A percentile compares a stretch with the other conserved stretches of the same genome.
Conservation (phyloP, 2,329 filamentous ascomycete species). For the Aspergillus fijiensis region DNA sequence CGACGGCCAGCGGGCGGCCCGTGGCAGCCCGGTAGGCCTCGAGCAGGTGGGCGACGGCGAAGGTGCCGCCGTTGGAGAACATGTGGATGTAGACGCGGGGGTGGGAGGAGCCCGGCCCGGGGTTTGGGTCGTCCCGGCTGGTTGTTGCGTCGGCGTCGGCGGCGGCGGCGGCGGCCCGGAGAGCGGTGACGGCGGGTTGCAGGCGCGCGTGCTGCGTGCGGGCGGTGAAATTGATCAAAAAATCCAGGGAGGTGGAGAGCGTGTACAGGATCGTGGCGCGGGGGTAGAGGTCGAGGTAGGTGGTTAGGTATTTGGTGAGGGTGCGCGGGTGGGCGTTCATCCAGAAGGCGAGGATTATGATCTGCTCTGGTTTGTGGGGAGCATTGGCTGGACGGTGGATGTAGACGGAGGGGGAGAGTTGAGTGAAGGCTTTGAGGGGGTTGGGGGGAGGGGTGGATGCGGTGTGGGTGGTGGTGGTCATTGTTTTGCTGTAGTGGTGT, state of each 20-base stretch:
- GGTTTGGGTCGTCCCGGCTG: no score
- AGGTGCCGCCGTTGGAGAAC: conserved; percentile 53
- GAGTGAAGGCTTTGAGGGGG: neutral
- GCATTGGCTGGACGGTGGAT: neutral
- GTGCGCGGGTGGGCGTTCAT: conserved; percentile 48
- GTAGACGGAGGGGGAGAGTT: conserved; percentile 3
- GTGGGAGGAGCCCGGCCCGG: neutral
- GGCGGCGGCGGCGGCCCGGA: conserved; percentile 26
- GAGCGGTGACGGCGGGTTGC: conserved; percentile 36
- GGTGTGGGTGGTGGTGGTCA: neutral
- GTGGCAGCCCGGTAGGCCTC: conserved; percentile 37
- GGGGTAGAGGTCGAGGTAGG: conserved; percentile 47
- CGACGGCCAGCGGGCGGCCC: conserved; percentile 38
- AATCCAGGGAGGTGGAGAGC: conserved; percentile 35
- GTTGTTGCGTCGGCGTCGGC: neutral
- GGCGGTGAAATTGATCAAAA: conserved; percentile 29
- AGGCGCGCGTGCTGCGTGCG: conserved; percentile 29
- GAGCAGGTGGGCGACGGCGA: conserved; percentile 41
- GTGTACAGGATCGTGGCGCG: conserved; percentile 46
- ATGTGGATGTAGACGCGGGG: conserved; percentile 43
- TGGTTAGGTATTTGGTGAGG: conserved; percentile 49
- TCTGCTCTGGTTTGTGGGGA: conserved; percentile 19
- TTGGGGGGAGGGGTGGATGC: neutral
- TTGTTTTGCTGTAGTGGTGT: neutral
- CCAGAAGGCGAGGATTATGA: conserved; percentile 51